These are phyloP conservation scores for Fusarium coffeatum DNA, from an alignment of 2,329 filamentous ascomycete genomes.

Conservation along the genomic window DNA sequence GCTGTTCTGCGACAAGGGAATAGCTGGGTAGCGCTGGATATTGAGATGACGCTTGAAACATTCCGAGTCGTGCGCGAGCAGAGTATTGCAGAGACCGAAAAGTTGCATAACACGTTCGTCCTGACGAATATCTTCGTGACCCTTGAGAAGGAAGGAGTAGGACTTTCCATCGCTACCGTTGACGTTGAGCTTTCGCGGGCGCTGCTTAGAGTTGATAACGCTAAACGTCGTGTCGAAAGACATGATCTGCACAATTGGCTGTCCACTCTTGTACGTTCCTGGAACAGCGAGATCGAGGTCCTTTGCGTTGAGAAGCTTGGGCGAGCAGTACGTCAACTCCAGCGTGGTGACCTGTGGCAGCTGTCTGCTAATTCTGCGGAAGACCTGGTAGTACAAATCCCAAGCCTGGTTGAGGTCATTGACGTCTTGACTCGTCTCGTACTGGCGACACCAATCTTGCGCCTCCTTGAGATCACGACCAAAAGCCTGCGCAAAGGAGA, in stretches of 20 bases:
- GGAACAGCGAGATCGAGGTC: constrained; percentile 95
- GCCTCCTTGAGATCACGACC: constrained; percentile 95
- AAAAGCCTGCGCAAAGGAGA: constrained; percentile 97
- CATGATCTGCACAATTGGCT: constrained; percentile 83
- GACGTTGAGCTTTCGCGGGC: constrained; percentile 88
- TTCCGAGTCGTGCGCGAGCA: constrained; percentile 92
- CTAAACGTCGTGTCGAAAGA: constrained; percentile 90
- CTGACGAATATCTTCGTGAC: constrained; percentile 99
- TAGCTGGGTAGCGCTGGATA: constrained; percentile 96
- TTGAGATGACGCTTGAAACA: constrained; percentile 97
- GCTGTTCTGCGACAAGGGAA: constrained; percentile 95
- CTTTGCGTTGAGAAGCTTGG: constrained; percentile 85
- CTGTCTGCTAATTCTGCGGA: constrained; percentile 93
- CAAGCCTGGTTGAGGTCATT: constrained; percentile 97
- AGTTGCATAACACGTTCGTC: constrained; percentile 99
- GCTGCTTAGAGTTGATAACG: constrained; percentile 97
- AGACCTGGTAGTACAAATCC: constrained; percentile 99
- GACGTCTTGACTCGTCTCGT: constrained; percentile 86
- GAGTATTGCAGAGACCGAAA: constrained; percentile 96
- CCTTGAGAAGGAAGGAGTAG: constrained; percentile 93
- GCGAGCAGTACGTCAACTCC: constrained; percentile 96
- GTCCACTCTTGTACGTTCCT: constrained; percentile 86
- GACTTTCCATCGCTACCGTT: constrained; percentile 88
- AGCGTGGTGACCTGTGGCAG: constrained; percentile 91
- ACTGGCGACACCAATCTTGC: constrained; percentile 94